Evolutionary conservation across 1,284 basidiomycete genomes (phyloP).

Genomic region (Ceratobasidium sp.): DNA sequence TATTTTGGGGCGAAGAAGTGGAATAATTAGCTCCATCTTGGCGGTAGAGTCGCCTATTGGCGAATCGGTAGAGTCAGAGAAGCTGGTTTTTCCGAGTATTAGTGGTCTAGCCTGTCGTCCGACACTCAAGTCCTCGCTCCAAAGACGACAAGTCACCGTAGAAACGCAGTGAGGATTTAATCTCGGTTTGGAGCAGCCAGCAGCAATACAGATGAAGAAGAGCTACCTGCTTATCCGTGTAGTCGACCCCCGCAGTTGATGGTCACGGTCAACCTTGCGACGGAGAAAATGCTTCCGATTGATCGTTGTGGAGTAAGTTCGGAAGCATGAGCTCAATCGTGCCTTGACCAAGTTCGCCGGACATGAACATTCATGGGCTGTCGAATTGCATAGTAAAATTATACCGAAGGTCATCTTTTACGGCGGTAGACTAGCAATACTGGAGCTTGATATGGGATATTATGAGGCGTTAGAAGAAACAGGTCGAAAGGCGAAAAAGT

Average conservation of each 20-base stretch:
- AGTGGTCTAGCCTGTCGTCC: neutral
- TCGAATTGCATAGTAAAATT: too few species aligned
- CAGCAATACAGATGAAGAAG: neutral
- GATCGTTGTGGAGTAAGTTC: neutral
- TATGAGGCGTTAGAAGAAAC: neutral
- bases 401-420: too few species aligned
- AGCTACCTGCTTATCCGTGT: neutral
- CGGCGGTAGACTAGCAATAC: neutral
- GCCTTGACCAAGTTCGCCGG: too few species aligned
- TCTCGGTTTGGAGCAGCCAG: neutral
- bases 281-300: conserved; percentile 8
- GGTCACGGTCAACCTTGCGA: neutral
- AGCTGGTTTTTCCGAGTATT: conserved; percentile 13
- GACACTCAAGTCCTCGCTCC: neutral
- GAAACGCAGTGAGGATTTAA: neutral
- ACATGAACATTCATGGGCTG: too few species aligned
- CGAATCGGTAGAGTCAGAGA: neutral
- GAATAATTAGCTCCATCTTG: neutral
- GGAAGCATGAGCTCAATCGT: neutral
- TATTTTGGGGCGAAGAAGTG: too few species aligned
- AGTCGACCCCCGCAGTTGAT: neutral
- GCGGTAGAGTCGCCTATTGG: conserved; percentile 14
- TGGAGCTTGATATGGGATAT: neutral
- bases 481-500: neutral
- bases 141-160: conserved; percentile 16